phyloP scores from a whole-genome alignment of 2,329 filamentous ascomycete species.

The Cordyceps javanica region DNA sequence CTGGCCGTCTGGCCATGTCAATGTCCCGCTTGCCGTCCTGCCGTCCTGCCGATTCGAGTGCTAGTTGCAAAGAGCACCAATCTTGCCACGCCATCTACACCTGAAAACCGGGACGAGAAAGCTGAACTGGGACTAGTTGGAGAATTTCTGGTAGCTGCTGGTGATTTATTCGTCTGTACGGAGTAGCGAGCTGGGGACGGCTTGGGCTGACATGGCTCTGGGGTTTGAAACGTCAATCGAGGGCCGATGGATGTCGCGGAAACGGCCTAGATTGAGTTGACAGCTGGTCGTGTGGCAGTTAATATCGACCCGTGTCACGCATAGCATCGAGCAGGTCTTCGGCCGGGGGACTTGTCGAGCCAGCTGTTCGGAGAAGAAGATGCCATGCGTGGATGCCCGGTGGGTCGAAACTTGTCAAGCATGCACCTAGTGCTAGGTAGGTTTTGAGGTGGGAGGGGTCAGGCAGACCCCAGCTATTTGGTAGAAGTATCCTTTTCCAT shows the following conservation, averaged over 20 bases:
- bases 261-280: slow-evolving; percentile 3
- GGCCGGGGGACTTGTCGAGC: slow-evolving; percentile 2
- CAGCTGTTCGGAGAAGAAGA: slow-evolving; percentile 5
- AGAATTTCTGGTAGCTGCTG: too few relatives aligned
- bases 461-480: neutral
- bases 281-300: slow-evolving; percentile 10
- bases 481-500: neutral
- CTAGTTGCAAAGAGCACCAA: neutral
- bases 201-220: neutral
- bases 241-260: neutral
- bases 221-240: neutral
- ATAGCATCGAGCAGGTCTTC: neutral
- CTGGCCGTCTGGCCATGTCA: neutral
- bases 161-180: too few relatives aligned
- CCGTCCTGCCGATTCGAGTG: neutral
- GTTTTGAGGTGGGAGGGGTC: neutral
- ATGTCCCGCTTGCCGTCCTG: neutral
- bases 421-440: neutral
- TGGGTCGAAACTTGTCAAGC: slow-evolving; percentile 6
- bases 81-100: neutral
- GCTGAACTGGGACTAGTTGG: neutral
- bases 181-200: too few relatives aligned
- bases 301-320: slow-evolving; percentile 8
- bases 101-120: neutral
- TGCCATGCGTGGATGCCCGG: slow-evolving; percentile 5